Percentiles rank a stretch among this genome's conserved stretches.
Evolutionary conservation across 2,329 filamentous ascomycete species (phyloP).

Genomic region (Ramichloridium luteum): DNA sequence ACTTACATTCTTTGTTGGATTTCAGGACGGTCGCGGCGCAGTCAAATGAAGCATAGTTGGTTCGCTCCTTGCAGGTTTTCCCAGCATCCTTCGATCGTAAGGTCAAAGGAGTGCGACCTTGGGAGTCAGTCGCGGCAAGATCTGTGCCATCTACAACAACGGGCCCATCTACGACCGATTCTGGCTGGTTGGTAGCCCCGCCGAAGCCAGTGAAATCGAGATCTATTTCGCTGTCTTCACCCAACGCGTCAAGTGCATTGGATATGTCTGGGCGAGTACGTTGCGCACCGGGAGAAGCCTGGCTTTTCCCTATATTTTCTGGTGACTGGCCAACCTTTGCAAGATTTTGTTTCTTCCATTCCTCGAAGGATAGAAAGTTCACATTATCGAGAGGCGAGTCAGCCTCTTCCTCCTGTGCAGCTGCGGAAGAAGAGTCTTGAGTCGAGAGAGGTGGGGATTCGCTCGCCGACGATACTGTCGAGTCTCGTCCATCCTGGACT

Average conservation of each 20-base stretch:
- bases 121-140: constrained; percentile 2
- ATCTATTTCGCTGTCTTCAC: constrained; percentile 81
- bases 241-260: constrained; percentile 64
- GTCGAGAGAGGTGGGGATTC: too few species aligned
- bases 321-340: constrained; percentile 70
- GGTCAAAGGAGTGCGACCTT: constrained; percentile 16
- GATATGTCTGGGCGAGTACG: constrained; percentile 44
- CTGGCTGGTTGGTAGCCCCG: constrained; percentile 17
- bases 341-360: constrained; percentile 93
- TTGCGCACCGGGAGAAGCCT: constrained; percentile 34
- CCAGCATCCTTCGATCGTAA: constrained; percentile 82
- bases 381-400: constrained; percentile 60
- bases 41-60: constrained; percentile 96
- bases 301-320: constrained; percentile 50
- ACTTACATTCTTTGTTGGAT: constrained; percentile 74
- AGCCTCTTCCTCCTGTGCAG: constrained; percentile 46
- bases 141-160: too few species aligned
- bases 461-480: too few species aligned
- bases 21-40: constrained; percentile 89
- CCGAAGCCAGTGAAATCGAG: constrained; percentile 57
- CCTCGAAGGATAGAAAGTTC: constrained; percentile 91
- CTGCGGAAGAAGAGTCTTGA: too few species aligned
- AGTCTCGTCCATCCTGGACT: too few species aligned
- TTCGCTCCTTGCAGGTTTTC: constrained; percentile 93
- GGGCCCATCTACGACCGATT: too few species aligned